Evolutionary conservation across 2,329 filamentous ascomycete genomes (phyloP), one percentile per base, ranked within the genome.

Genomic region (Alternaria hordeiaustralica): DNA sequence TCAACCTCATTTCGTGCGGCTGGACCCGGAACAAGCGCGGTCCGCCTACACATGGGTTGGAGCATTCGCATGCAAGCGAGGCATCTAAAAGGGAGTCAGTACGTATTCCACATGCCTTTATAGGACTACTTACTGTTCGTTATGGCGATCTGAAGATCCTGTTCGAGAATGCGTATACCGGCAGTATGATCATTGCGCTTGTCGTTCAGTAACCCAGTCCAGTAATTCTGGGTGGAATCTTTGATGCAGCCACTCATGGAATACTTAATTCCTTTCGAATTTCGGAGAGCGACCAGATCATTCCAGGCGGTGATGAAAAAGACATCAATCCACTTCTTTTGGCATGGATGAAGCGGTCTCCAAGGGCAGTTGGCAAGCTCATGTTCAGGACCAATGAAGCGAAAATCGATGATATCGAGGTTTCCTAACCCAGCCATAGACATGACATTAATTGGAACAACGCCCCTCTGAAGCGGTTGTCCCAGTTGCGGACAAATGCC

Each of bases 331-430:
- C 66, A 71, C 8, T 43, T 46, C 55, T 67, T 69, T 33, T 68
- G 69, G 54, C 69, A 70, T 0, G 69, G 65, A 33, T 70, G 68
- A 9, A 25, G 6, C 15, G 3, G 10, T 3, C n/a, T 43, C 68
- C 68, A 71, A 4, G 68, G 68, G 44, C 68, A 69, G 3, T 45
- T 11, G 1, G 68, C 68, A 11, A 56, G 28, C 9, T 12, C 30
- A 46, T 72, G 70, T 10, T 69, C 64, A 2, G 66, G 61, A 18
- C 66, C 64, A n/a, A 72, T 63, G 61, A 72, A 72, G 23, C 66
- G 63, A n/a, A 72, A 63, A 11, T 72, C 68, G 10, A 72, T 56
- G 2, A 51, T 45, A 20, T 53, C 41, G 10, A 71, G 58, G 9
- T 55, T 46, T 0, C n/a, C 3, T 2, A 65, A 62, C 2, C 7